phyloP scores from a whole-genome alignment of 169 alveolate genomes.

The Eimeria praecox region DNA sequence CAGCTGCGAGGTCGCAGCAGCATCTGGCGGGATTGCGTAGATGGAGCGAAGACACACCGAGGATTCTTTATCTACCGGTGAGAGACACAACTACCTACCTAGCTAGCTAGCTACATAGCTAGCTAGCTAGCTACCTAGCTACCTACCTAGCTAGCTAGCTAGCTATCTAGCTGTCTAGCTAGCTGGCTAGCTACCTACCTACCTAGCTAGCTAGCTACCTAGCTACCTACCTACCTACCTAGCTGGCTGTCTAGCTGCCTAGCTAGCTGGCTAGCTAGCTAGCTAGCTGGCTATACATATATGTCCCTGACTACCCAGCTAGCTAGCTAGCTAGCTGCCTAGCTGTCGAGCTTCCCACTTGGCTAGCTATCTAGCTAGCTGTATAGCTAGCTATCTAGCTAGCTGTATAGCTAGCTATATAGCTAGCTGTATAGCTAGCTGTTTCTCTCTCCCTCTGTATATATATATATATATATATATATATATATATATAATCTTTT shows the following conservation, averaged over 20 bases:
- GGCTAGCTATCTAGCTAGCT: no score
- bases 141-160: neutral
- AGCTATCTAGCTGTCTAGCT: neutral
- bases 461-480: no score
- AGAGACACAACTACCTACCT: neutral
- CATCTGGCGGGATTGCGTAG: neutral
- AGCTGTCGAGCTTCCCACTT: no score
- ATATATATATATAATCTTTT: no score
- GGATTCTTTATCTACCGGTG: constrained; percentile 17
- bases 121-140: neutral
- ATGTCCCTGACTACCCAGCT: neutral
- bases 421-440: no score
- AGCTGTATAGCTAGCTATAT: no score
- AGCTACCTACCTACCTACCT: neutral
- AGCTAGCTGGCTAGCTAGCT: neutral
- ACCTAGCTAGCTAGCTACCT: neutral
- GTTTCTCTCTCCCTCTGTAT: no score
- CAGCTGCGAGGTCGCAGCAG: constrained; percentile 10
- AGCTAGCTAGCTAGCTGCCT: neutral
- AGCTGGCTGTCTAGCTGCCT: neutral
- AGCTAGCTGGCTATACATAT: neutral
- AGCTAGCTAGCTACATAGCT: neutral
- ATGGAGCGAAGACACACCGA: neutral
- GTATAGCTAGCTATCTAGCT: no score
- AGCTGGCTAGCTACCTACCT: neutral